Evolutionary conservation across 2,329 filamentous ascomycete species (phyloP).

Genomic region (Penicillium verrucosum): DNA sequence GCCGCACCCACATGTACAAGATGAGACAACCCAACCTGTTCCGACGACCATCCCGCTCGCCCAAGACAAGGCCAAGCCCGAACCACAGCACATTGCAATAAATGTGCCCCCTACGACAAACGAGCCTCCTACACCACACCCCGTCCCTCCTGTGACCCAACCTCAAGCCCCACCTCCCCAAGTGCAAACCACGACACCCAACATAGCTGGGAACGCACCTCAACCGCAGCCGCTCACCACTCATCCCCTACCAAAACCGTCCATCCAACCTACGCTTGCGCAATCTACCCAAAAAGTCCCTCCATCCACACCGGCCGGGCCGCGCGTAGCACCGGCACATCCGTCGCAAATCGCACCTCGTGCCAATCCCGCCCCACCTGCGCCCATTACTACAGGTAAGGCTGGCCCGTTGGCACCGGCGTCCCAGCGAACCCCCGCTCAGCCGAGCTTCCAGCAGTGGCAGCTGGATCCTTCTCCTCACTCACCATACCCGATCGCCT

Average conservation of each 20-base stretch:
- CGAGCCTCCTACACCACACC: constrained; percentile 3
- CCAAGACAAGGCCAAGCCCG: constrained; percentile 5
- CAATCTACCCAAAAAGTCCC: constrained; percentile 19
- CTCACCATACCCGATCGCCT: constrained; percentile 27
- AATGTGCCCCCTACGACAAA: constrained; percentile 5
- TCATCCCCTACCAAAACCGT: constrained; percentile 18
- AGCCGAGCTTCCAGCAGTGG: constrained; percentile 40
- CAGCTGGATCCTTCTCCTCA: constrained; percentile 33
- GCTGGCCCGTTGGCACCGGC: constrained; percentile 14
- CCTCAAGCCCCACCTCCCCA: constrained; percentile 4
- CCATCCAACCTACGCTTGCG: constrained; percentile 20
- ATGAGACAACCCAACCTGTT: constrained; percentile 1
- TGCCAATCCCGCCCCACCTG: constrained; percentile 11
- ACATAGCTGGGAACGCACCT: constrained; percentile 10
- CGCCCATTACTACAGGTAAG: constrained; percentile 17
- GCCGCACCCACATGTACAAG: constrained; percentile 7
- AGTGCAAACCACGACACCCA: constrained; percentile 11
- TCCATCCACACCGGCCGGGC: constrained; percentile 18
- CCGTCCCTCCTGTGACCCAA: constrained; percentile 7
- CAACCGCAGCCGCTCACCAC: constrained; percentile 21
- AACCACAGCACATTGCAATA: not conserved
- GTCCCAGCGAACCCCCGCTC: constrained; percentile 23
- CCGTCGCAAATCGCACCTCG: constrained; percentile 28
- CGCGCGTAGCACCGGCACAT: constrained; percentile 20
- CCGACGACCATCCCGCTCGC: not conserved